A percentile compares a stretch with the other conserved stretches of the same genome.
Conservation (phyloP, 805 yeast species). For the Spathaspora boniae region DNA sequence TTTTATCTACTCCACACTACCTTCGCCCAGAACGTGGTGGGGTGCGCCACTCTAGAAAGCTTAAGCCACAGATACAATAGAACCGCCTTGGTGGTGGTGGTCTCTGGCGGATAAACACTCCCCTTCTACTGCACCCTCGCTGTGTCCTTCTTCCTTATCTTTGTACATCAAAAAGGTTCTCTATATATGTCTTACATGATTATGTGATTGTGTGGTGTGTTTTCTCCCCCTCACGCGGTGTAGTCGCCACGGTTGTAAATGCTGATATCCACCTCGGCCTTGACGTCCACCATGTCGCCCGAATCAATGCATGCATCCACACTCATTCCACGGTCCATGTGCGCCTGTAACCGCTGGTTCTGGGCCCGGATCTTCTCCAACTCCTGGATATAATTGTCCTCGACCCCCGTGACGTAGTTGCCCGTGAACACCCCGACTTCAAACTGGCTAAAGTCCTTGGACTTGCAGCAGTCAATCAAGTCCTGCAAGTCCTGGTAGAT, state of each 20-base stretch:
- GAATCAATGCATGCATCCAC: conserved; percentile 41
- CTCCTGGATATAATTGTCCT: conserved; percentile 74
- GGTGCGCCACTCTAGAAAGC: no score
- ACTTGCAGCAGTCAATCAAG: conserved; percentile 72
- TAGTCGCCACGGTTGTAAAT: conserved; percentile 59
- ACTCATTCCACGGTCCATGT: conserved; percentile 35
- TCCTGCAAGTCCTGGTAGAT: conserved; percentile 86
- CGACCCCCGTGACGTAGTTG: conserved; percentile 89
- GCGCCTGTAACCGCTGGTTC: conserved; percentile 54
- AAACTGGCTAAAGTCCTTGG: conserved; percentile 53
- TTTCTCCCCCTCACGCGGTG: conserved; percentile 10
- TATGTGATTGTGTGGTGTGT: no score
- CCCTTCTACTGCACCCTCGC: no score
- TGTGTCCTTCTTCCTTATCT: no score
- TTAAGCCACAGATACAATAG: no score
- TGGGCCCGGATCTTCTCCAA: conserved; percentile 80
- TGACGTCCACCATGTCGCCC: conserved; percentile 56
- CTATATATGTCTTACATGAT: no score
- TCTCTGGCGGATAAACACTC: no score
- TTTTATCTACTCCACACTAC: no score
- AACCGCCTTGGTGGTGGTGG: no score
- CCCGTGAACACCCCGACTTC: conserved; percentile 99
- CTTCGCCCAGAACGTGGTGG: no score
- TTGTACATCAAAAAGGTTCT: no score
- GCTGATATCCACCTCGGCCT: conserved; percentile 69